Evolutionary conservation across 2,329 filamentous ascomycete species (phyloP).

Genomic region (Fusarium aywerte): DNA sequence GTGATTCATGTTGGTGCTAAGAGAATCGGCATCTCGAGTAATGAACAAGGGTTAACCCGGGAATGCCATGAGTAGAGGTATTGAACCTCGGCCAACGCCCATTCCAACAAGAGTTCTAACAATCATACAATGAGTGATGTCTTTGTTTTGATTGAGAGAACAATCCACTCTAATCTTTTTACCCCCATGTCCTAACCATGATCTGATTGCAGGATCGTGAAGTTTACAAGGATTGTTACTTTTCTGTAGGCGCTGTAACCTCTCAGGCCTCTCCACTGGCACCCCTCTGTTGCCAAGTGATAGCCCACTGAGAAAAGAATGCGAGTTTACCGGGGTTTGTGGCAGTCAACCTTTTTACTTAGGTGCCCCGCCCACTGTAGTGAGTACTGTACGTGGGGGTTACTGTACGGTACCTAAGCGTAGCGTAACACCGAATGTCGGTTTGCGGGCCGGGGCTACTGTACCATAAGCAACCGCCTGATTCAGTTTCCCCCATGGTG

Average conservation of each 20-base stretch:
- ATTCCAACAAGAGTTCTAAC: conserved; percentile 11
- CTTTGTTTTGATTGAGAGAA: background rate
- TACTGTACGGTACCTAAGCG: background rate
- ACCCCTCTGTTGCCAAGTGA: conserved; percentile 22
- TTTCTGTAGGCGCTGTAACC: background rate
- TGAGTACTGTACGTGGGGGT: conserved; percentile 28
- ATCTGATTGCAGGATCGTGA: background rate
- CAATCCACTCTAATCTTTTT: background rate
- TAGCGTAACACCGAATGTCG: conserved; percentile 21
- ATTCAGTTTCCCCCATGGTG: conserved; percentile 15
- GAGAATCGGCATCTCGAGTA: conserved; percentile 8
- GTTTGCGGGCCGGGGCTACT: conserved; percentile 25
- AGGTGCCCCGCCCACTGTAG: too few species aligned
- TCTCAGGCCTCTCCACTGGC: too few species aligned
- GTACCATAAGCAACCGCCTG: conserved; percentile 17
- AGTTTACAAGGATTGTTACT: conserved; percentile 11
- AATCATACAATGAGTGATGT: conserved; percentile 9
- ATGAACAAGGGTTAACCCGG: conserved; percentile 5
- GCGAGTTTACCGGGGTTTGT: conserved; percentile 5
- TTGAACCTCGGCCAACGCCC: conserved; percentile 22
- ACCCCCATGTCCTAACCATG: background rate
- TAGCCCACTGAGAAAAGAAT: background rate
- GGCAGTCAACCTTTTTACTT: background rate
- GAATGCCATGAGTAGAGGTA: conserved; percentile 16
- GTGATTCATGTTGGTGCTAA: conserved; percentile 11